These are phyloP conservation scores for Phytophthora podocarpi DNA, from an alignment of 352 stramenopile species.

Conservation along the genomic window DNA sequence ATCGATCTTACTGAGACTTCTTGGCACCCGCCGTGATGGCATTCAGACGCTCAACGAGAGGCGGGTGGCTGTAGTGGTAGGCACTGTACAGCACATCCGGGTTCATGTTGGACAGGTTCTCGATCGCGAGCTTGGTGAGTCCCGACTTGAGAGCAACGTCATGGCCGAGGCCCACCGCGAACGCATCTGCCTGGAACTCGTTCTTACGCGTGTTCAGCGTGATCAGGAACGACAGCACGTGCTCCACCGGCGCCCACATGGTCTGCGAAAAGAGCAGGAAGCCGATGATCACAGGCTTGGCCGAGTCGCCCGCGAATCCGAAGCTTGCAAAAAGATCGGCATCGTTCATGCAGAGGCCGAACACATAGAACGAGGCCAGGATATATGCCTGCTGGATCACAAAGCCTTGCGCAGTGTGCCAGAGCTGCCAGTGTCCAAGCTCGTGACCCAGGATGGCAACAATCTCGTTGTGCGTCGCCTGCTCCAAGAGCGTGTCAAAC, in stretches of 20 bases:
- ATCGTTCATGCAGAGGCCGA: constrained; percentile 83
- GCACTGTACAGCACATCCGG: constrained; percentile 94
- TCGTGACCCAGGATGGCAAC: constrained; percentile 97
- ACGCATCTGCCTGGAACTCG: constrained; percentile 93
- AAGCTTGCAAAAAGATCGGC: constrained; percentile 78
- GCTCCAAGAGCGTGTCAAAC: constrained; percentile 97
- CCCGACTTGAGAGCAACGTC: constrained; percentile 92
- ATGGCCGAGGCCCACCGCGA: constrained; percentile 93
- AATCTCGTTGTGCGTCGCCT: constrained; percentile 93
- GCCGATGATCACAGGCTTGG: constrained; percentile 77
- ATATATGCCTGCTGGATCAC: constrained; percentile 92
- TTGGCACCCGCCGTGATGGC: constrained; percentile 85
- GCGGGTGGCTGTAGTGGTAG: constrained; percentile 98
- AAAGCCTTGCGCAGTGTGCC: constrained; percentile 95
- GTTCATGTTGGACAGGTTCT: constrained; percentile 98
- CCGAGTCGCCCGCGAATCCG: constrained; percentile 55
- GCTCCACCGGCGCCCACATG: constrained; percentile 81
- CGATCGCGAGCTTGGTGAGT: constrained; percentile 96
- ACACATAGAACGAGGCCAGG: constrained; percentile 79
- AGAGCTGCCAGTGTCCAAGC: constrained; percentile 96
- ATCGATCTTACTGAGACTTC: constrained; percentile 51
- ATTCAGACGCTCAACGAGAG: constrained; percentile 94
- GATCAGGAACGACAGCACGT: constrained; percentile 73
- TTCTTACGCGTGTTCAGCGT: constrained; percentile 84
- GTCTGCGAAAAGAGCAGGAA: constrained; percentile 87